Evolutionary conservation across 179 eudicot species (phyloP).

Genomic region (Spergularia azorica): DNA sequence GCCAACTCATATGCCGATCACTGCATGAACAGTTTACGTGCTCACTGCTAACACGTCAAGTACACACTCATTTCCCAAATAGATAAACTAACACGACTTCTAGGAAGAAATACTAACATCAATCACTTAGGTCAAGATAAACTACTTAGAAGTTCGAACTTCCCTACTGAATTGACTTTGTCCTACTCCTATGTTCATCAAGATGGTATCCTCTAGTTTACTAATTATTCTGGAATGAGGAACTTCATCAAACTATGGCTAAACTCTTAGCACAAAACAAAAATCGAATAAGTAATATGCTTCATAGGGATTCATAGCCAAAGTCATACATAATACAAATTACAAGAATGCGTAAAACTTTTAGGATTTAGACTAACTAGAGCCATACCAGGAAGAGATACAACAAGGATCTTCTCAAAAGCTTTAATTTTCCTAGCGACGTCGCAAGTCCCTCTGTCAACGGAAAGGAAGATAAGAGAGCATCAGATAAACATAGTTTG

Average conservation of each 20-base stretch:
- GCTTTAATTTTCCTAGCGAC: slow-evolving; percentile 26
- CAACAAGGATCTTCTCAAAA: slow-evolving; percentile 5
- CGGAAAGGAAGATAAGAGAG: not conserved
- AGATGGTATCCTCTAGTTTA: too few species aligned
- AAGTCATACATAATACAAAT: not conserved
- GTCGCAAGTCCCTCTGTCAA: slow-evolving; percentile 41
- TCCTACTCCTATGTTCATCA: too few species aligned
- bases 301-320: not conserved
- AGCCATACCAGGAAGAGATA: slow-evolving; percentile 27
- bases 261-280: not conserved
- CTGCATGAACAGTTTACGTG: too few species aligned
- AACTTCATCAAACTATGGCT: too few species aligned
- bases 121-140: too few species aligned
- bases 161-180: too few species aligned
- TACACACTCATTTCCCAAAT: too few species aligned
- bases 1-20: not conserved
- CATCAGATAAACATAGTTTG: slow-evolving; percentile 4
- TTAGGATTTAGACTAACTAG: not conserved
- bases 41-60: too few species aligned
- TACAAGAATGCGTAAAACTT: not conserved
- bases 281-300: not conserved
- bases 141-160: too few species aligned
- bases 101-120: too few species aligned
- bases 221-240: too few species aligned
- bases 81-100: too few species aligned